Conservation (phyloP, 768 basidiomycete species). For the Neoboletus magnificus region DNA sequence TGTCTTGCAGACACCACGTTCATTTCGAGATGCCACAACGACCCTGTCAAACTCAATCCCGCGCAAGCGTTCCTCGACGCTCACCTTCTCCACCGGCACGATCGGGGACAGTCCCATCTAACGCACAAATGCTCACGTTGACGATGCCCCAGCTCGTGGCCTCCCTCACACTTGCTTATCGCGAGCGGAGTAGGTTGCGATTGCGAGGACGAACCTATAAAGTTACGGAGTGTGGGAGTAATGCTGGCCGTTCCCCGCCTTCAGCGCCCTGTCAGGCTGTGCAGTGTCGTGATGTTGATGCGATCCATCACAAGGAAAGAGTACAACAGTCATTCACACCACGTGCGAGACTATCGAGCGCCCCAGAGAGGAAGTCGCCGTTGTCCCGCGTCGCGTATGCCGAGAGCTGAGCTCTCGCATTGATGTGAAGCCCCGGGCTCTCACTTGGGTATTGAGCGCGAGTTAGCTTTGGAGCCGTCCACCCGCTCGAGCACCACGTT, state of each 20-base stretch:
- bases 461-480: not conserved
- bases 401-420: conserved; percentile 20
- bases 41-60: conserved; percentile 1
- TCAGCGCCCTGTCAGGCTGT: conserved; percentile 1
- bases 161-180: conserved; percentile 26
- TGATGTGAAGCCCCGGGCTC: not conserved
- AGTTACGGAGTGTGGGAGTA: conserved; percentile 1
- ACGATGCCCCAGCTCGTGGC: conserved; percentile 34
- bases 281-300: not conserved
- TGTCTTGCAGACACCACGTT: conserved; percentile 21
- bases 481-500: not conserved
- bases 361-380: conserved; percentile 24
- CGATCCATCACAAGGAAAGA: conserved; percentile 3
- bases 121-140: conserved; percentile 17
- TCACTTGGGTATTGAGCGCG: not conserved
- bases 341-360: conserved; percentile 11
- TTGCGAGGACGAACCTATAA: conserved; percentile 17
- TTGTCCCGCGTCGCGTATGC: conserved; percentile 19
- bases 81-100: conserved; percentile 23
- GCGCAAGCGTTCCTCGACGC: conserved; percentile 17
- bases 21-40: conserved; percentile 18
- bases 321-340: not conserved
- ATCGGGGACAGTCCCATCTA: conserved; percentile 6
- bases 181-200: conserved; percentile 19
- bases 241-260: conserved; percentile 10